These are phyloP conservation scores for Eucalyptus globulus DNA, from an alignment of 345 rosid species.

Conservation along the genomic window DNA sequence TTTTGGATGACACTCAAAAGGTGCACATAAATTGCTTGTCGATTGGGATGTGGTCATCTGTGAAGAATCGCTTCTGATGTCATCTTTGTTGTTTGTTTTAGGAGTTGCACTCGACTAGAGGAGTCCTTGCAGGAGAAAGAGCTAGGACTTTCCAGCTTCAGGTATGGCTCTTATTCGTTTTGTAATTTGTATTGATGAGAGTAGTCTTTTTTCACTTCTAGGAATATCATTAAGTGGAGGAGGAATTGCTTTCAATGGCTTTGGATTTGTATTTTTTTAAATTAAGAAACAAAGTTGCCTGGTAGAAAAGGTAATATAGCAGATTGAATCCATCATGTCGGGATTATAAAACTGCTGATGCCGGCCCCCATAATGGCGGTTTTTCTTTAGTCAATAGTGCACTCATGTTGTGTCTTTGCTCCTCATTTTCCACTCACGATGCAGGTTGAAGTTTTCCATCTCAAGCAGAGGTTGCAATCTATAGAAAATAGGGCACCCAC, in stretches of 20 bases:
- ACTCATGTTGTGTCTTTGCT: not conserved
- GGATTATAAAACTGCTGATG: not conserved
- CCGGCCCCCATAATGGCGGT: not conserved
- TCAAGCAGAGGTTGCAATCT: conserved; percentile 88
- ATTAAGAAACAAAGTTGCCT: not conserved
- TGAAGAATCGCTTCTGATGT: not conserved
- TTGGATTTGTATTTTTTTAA: not conserved
- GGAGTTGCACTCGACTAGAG: conserved; percentile 96
- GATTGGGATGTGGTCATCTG: not conserved
- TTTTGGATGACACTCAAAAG: conserved; percentile 93
- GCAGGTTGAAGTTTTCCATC: conserved; percentile 99
- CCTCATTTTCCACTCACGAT: not conserved
- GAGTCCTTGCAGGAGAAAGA: conserved; percentile 92
- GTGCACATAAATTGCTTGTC: conserved; percentile 1
- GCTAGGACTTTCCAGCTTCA: conserved; percentile 92
- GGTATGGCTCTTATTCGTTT: conserved; percentile 16
- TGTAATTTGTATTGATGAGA: not conserved
- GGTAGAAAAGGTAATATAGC: not conserved
- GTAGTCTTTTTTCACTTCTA: not conserved
- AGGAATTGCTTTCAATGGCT: not conserved
- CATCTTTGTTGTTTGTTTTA: not conserved
- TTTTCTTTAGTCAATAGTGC: not conserved
- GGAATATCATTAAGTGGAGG: not conserved
- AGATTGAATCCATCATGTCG: not conserved
- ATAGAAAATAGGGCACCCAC: conserved; percentile 79